phyloP scores from a whole-genome alignment of 768 basidiomycete genomes.

The Mycena crocata region DNA sequence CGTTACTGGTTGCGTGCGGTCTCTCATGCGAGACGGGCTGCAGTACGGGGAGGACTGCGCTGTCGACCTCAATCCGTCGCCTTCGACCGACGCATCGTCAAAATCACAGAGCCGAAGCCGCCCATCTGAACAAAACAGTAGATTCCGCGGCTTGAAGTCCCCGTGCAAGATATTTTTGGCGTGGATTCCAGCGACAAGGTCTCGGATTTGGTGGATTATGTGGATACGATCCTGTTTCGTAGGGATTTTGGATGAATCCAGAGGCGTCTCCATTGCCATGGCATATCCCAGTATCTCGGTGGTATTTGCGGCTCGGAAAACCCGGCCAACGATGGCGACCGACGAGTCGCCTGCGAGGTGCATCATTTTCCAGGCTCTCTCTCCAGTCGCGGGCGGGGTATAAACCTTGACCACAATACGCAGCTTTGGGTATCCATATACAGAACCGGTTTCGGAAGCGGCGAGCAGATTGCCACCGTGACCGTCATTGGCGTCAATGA shows the following conservation, averaged over 20 bases:
- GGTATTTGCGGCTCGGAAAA: background rate
- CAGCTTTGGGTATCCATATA: no score
- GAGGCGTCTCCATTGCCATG: background rate
- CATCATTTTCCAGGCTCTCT: slow-evolving; percentile 1
- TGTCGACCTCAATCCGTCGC: background rate
- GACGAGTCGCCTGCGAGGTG: background rate
- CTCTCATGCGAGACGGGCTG: background rate
- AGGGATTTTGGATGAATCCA: background rate
- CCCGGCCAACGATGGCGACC: background rate
- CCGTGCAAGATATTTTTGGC: background rate
- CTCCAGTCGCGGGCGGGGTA: no score
- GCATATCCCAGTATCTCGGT: background rate
- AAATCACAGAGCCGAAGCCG: slow-evolving; percentile 10
- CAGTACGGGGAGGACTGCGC: background rate
- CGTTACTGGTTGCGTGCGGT: background rate
- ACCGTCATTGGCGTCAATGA: no score
- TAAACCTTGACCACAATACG: no score
- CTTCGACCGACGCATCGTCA: slow-evolving; percentile 5
- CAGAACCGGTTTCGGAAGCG: no score
- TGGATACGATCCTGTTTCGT: background rate
- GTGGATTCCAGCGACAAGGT: slow-evolving; percentile 2
- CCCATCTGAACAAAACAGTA: slow-evolving; percentile 6
- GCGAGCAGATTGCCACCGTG: no score
- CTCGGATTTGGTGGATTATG: background rate
- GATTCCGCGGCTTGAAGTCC: slow-evolving; percentile 12